A percentile compares a stretch with the other conserved stretches of the same genome.
Evolutionary conservation across 208 protist genomes (phyloP).

Genomic region (Wallacemonas sp.): DNA sequence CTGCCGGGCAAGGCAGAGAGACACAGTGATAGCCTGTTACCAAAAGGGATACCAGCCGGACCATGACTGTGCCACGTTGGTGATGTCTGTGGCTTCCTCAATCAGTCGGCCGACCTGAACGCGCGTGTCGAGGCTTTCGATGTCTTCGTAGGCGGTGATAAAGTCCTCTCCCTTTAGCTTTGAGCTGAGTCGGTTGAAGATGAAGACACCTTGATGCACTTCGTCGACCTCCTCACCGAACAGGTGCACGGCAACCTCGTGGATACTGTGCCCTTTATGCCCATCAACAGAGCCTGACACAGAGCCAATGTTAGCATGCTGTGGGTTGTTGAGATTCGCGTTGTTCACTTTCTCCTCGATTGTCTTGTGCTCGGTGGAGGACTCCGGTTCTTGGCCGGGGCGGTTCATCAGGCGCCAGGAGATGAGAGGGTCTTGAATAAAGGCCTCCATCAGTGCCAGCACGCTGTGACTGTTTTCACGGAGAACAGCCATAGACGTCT

Average conservation of each 20-base stretch:
- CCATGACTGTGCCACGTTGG: conserved; percentile 89
- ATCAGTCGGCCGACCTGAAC: conserved; percentile 85
- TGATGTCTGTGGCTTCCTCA: conserved; percentile 75
- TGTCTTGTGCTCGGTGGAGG: conserved; percentile 63
- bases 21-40: conserved; percentile 29
- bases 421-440: conserved; percentile 99
- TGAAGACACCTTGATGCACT: conserved; percentile 78
- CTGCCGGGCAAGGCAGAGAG: background rate
- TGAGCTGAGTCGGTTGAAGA: conserved; percentile 77
- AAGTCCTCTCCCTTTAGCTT: conserved; percentile 86
- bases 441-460: conserved; percentile 99
- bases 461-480: conserved; percentile 97
- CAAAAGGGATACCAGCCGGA: conserved; percentile 92
- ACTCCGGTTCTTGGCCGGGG: conserved; percentile 66
- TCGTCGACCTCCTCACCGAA: conserved; percentile 73
- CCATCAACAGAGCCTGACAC: conserved; percentile 27
- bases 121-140: conserved; percentile 52
- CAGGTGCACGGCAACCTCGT: conserved; percentile 36
- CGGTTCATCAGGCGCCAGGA: conserved; percentile 96
- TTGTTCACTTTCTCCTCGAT: conserved; percentile 74
- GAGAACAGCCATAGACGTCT: conserved; percentile 97
- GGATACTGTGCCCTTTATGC: conserved; percentile 3
- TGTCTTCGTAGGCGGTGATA: conserved; percentile 13
- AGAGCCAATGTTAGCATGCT: conserved; percentile 12
- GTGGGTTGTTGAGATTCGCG: conserved; percentile 23